phyloP scores from a whole-genome alignment of 345 rosid genomes.

The Citropsis articulata region DNA sequence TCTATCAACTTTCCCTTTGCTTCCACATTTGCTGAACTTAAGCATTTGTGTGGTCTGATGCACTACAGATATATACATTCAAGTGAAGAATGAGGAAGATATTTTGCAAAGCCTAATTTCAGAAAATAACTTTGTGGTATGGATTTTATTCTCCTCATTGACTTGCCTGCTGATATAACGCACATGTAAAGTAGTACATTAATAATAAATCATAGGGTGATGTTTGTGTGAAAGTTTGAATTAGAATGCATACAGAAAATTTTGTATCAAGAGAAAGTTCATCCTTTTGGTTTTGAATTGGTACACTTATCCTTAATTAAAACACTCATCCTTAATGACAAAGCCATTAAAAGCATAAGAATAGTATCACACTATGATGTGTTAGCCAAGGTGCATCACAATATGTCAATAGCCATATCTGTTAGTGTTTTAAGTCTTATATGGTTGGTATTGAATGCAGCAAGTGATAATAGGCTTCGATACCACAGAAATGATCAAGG shows the following conservation, averaged over 20 bases:
- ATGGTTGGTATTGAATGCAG: slow-evolving; percentile 45
- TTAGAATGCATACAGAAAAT: not conserved
- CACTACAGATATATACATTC: slow-evolving; percentile 76
- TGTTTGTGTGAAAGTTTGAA: not conserved
- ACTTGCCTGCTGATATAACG: not conserved
- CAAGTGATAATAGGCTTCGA: slow-evolving; percentile 89
- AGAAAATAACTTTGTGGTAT: slow-evolving; percentile 76
- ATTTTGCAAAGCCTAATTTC: slow-evolving; percentile 60
- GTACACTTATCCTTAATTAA: not conserved
- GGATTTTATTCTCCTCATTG: slow-evolving; percentile 19
- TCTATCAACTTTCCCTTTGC: not conserved
- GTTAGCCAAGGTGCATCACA: not conserved
- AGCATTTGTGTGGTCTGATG: slow-evolving; percentile 13
- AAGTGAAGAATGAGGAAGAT: slow-evolving; percentile 83
- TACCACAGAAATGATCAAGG: slow-evolving; percentile 70
- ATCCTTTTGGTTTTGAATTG: not conserved
- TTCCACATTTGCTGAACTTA: slow-evolving; percentile 6
- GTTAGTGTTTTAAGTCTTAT: slow-evolving; percentile 2
- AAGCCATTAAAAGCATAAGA: not conserved
- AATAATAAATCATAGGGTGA: not conserved
- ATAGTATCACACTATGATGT: not conserved
- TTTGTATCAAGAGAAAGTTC: not conserved
- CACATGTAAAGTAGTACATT: not conserved
- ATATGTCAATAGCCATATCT: slow-evolving; percentile 10
- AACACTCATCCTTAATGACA: no score